Evolutionary conservation across 257 asterid species (phyloP).

Genomic region (Nicotiana tomentosiformis): DNA sequence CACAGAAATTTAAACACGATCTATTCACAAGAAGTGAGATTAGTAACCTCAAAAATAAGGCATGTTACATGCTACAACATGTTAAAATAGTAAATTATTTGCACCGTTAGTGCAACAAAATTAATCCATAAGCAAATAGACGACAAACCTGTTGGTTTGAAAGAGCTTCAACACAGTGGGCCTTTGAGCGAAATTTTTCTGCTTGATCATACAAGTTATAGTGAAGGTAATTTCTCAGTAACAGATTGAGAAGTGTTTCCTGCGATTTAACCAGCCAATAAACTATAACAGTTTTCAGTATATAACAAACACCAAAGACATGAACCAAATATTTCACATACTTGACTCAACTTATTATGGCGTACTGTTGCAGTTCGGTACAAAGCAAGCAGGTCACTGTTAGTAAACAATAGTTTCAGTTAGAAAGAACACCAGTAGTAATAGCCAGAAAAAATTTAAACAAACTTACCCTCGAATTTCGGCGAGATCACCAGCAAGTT

Average conservation of each 20-base stretch:
- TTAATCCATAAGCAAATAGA: neutral
- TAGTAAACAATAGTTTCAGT: constrained; percentile 16
- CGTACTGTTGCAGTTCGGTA: constrained; percentile 84
- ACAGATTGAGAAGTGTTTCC: constrained; percentile 75
- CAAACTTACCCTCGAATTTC: constrained; percentile 66
- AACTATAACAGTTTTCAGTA: neutral
- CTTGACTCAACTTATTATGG: constrained; percentile 95
- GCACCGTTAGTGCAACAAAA: neutral
- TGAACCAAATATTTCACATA: constrained; percentile 23
- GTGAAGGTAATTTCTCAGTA: constrained; percentile 72
- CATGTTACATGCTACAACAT: neutral
- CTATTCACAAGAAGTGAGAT: neutral
- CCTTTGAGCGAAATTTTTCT: constrained; percentile 77
- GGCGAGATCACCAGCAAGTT: constrained; percentile 68
- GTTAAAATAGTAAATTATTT: neutral
- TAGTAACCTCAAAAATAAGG: neutral
- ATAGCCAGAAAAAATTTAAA: neutral
- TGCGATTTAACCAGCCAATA: constrained; percentile 21
- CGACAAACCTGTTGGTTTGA: constrained; percentile 63
- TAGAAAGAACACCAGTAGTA: constrained; percentile 6
- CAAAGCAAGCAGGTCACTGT: constrained; percentile 76
- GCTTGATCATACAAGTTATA: constrained; percentile 80
- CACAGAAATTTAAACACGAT: neutral
- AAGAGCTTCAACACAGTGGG: constrained; percentile 75
- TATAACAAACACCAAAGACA: neutral